Conservation (phyloP, 345 rosid genomes). For the Syzygium aromaticum region DNA sequence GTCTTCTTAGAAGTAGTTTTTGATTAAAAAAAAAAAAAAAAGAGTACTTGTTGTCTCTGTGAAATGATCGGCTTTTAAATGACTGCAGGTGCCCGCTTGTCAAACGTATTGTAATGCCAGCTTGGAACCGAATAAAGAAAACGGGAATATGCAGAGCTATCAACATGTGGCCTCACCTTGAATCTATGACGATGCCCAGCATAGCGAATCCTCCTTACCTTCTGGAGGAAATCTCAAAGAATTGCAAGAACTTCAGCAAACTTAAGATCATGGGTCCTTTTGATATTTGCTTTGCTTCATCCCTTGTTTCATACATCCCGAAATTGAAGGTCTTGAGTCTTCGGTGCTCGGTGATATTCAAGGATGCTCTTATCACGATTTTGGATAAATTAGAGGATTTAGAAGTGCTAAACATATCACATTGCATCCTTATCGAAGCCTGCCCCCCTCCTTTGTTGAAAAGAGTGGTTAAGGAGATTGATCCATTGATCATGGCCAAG, state of each 20-base stretch:
- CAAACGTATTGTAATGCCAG: slow-evolving; percentile 65
- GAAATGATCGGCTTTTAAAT: background rate
- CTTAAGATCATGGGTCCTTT: slow-evolving; percentile 85
- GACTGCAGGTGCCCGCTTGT: slow-evolving; percentile 55
- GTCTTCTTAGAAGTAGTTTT: background rate
- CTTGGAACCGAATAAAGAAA: slow-evolving; percentile 78
- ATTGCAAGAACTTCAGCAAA: slow-evolving; percentile 52
- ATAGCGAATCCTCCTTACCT: slow-evolving; percentile 56
- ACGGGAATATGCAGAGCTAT: slow-evolving; percentile 67
- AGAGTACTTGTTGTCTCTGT: background rate
- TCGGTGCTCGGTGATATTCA: slow-evolving; percentile 46
- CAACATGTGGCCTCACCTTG: slow-evolving; percentile 63
- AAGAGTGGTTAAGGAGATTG: slow-evolving; percentile 40
- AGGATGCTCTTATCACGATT: slow-evolving; percentile 49
- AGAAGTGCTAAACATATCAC: slow-evolving; percentile 79
- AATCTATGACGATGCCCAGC: slow-evolving; percentile 89
- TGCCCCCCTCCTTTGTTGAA: slow-evolving; percentile 21
- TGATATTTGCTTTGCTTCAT: slow-evolving; percentile 37
- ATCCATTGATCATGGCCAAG: slow-evolving; percentile 33
- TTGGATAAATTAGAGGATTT: slow-evolving; percentile 47
- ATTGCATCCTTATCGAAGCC: slow-evolving; percentile 52
- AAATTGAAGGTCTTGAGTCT: slow-evolving; percentile 57
- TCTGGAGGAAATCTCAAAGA: slow-evolving; percentile 57
- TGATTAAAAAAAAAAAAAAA: background rate
- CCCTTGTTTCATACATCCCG: slow-evolving; percentile 35